Evolutionary conservation across 2,329 filamentous ascomycete genomes (phyloP), one percentile per base, ranked within the genome.

Genomic region (Xylaria sp.): DNA sequence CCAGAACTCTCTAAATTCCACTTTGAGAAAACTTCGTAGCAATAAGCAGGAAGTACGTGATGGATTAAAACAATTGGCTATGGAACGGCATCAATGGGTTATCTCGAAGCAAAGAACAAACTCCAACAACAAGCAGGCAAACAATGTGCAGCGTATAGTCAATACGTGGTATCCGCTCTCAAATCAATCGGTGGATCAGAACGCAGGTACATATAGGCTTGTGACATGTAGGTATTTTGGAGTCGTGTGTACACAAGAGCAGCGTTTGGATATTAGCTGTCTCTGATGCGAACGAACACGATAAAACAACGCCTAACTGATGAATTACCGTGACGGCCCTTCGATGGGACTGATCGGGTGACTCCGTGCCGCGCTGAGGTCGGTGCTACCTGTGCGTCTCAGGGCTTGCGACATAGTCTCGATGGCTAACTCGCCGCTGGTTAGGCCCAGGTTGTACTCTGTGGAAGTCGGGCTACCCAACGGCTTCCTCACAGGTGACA

Each of bases 381-480:
- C 95, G 20, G 92, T 89, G 80, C 93, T 97, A 53, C 90, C 93
- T 15, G 94, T 97, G 79, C 93, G 91, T 77, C 92, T 86, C 76
- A 97, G 83, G 17, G 93, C 94, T 81, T 97, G 94, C 61, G 91
- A 87, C 94, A 97, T 97, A 4, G 94, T 97, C 84, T 97, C 94
- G 72, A 97, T 92, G 67, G 92, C 93, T 68, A 97, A 83, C 71
- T 97, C 94, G 31, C 70, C 68, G 11, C 46, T 88, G 54, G 84
- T 86, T 83, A 58, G 84, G 79, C 40, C 79, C 72, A 88, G 81
- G 61, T 87, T 82, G 65, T 84, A 81, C 28, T 81, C 84, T 10
- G 84, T 80, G 53, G 86, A 85, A 31, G 84, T 84, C 20, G 91
- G 91, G 77, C 92, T 93, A 40, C 86, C 88, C 20, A 93, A 79